Evolutionary conservation across 2,329 filamentous ascomycete species (phyloP).

Genomic region (Emmonsiellopsis sp.): DNA sequence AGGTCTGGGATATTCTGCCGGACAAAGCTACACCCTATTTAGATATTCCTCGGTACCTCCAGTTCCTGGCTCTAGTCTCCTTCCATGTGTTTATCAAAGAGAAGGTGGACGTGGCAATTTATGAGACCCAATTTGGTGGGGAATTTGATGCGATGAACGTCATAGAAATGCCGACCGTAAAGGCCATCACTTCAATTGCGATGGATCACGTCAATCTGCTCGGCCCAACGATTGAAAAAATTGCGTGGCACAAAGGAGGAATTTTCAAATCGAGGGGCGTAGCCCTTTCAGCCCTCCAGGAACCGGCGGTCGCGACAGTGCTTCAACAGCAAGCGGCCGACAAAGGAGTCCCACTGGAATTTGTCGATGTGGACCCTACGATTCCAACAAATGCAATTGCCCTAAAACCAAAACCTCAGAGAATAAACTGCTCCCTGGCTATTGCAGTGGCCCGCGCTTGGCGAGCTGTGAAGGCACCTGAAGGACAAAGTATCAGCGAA

Average conservation of each 20-base stretch:
- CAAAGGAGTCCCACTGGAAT: conserved; percentile 39
- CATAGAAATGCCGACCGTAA: conserved; percentile 46
- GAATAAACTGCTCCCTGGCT: conserved; percentile 14
- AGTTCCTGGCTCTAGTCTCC: conserved; percentile 46
- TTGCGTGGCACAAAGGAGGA: conserved; percentile 66
- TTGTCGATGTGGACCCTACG: conserved; percentile 37
- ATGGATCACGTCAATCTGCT: conserved; percentile 59
- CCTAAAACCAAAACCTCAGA: conserved; percentile 5
- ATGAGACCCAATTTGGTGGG: conserved; percentile 58
- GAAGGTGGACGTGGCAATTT: conserved; percentile 51
- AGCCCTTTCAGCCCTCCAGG: conserved; percentile 50
- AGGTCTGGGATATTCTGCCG: too few relatives aligned
- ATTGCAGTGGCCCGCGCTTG: conserved; percentile 4
- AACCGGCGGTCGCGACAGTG: conserved; percentile 38
- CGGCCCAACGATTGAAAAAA: conserved; percentile 53
- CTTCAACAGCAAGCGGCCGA: conserved; percentile 44
- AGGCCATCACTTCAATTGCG: conserved; percentile 55
- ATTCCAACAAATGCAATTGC: background rate
- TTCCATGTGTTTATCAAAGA: conserved; percentile 58
- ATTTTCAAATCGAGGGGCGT: conserved; percentile 54
- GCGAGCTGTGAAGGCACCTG: conserved; percentile 5
- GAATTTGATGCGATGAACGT: conserved; percentile 62
- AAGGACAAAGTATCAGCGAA: conserved; percentile 1
- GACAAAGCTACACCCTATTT: too few relatives aligned
- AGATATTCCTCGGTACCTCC: conserved; percentile 42